Conservation (phyloP, 2,329 filamentous ascomycete genomes). For the Cladosporium sp. region DNA sequence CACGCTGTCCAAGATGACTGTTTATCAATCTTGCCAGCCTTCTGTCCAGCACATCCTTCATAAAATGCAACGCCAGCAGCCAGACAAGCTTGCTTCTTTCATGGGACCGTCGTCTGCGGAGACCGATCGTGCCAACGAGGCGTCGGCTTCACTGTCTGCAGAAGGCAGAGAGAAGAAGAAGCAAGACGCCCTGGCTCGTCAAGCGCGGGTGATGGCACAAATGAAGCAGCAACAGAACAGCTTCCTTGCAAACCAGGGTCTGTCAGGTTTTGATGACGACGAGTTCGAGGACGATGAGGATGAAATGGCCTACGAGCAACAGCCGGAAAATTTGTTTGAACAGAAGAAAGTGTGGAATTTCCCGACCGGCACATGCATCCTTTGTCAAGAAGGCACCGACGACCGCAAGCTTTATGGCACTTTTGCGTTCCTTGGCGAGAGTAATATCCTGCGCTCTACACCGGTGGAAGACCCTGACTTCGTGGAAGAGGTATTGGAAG, state of each 20-base stretch:
- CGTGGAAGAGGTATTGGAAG: slow-evolving; percentile 76
- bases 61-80: slow-evolving; percentile 80
- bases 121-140: slow-evolving; percentile 76
- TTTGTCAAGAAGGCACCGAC: slow-evolving; percentile 94
- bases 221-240: slow-evolving; percentile 97
- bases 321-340: slow-evolving; percentile 57
- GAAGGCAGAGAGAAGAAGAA: slow-evolving; percentile 81
- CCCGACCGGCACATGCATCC: slow-evolving; percentile 86
- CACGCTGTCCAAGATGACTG: slow-evolving; percentile 59
- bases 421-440: slow-evolving; percentile 86
- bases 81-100: slow-evolving; percentile 68
- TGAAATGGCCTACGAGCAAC: slow-evolving; percentile 55
- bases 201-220: slow-evolving; percentile 94
- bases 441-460: slow-evolving; percentile 82
- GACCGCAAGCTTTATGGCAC: slow-evolving; percentile 88
- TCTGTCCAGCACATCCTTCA: slow-evolving; percentile 83
- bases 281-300: slow-evolving; percentile 75
- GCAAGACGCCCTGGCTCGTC: slow-evolving; percentile 82
- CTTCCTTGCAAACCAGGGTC: slow-evolving; percentile 84
- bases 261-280: slow-evolving; percentile 85
- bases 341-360: slow-evolving; percentile 83
- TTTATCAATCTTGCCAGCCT: slow-evolving; percentile 78
- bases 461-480: slow-evolving; percentile 79
- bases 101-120: slow-evolving; percentile 62
- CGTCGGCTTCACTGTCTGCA: slow-evolving; percentile 65